Evolutionary conservation across 2,329 filamentous ascomycete species (phyloP), one percentile per base, ranked within the genome.

Genomic region (Aspergillus pseudoglaucus): DNA sequence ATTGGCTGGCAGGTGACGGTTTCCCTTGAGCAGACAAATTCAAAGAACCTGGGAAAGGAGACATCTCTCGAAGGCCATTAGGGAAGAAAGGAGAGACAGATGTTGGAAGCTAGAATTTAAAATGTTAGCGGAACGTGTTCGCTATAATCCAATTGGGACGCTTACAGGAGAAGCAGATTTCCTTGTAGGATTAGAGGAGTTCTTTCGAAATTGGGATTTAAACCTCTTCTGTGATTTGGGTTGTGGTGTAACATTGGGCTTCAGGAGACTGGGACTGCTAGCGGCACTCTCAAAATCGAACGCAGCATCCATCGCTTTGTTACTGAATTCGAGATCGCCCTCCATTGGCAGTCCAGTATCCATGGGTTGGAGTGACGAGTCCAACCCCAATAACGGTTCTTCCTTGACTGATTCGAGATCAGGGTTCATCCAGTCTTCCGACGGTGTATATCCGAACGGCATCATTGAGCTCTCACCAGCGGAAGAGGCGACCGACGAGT

Each of bases 281-380:
- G 70, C 71, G 27, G 72, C 72, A 49, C 71, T 74, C 39, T 74
- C 71, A 51, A 75, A 75, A 52, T 75, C 72, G 49, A 75, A 75
- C 10, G 70, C 71, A 23, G 71, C 71, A 53, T 72, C 71, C 72
- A 75, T 74, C 14, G 69, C 70, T 51, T 66, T 69, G 50, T 74
- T 74, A 48, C 70, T 74, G 6, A 62, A 66, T 51, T 74, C 72
- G 39, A 73, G 55, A 45, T 75, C 72, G 22, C 64, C 52, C 15
- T 65, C 66, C 48, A 60, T 53, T 5, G 53, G 49, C 44, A 64
- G 64, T 5, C 56, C 56, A 20, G 53, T 56, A 47, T 70, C 65
- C 46, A 72, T 56, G 9, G 63, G 57, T 10, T 58, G 55, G 44
- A 67, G 59, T 39, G 37, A 39, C 7, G 63, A 57, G 44, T 70